Evolutionary conservation across 2,329 filamentous ascomycete species (phyloP).

Genomic region (Keithomyces neogunnii): DNA sequence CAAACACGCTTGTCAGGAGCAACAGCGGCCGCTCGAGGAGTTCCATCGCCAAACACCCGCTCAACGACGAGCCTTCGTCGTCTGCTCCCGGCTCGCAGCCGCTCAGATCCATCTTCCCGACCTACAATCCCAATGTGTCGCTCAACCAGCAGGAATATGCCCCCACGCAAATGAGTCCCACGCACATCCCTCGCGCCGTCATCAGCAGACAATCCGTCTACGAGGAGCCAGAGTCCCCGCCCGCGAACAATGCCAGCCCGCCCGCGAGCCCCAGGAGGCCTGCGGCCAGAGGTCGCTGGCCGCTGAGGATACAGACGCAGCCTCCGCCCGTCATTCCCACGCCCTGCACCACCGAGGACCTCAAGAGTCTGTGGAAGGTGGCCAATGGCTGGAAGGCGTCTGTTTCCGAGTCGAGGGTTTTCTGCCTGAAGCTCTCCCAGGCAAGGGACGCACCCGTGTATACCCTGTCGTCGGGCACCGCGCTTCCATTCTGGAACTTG

Average conservation of each 20-base stretch:
- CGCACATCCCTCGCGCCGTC: constrained; percentile 52
- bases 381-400: constrained; percentile 62
- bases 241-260: background rate
- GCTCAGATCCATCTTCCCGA: constrained; percentile 67
- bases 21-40: constrained; percentile 42
- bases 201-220: constrained; percentile 58
- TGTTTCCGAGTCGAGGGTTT: constrained; percentile 47
- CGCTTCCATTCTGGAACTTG: constrained; percentile 60
- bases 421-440: constrained; percentile 48
- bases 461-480: constrained; percentile 47
- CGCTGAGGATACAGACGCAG: constrained; percentile 21
- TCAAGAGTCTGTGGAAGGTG: constrained; percentile 60
- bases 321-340: constrained; percentile 38
- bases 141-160: constrained; percentile 63
- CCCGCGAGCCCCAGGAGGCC: constrained; percentile 16
- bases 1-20: constrained; percentile 39
- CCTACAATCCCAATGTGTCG: constrained; percentile 60
- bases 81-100: constrained; percentile 21
- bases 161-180: constrained; percentile 56
- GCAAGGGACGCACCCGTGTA: constrained; percentile 57
- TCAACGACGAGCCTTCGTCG: constrained; percentile 25
- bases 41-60: constrained; percentile 49
- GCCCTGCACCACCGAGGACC: constrained; percentile 50
- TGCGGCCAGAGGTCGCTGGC: constrained; percentile 11
- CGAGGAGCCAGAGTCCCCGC: constrained; percentile 13